phyloP scores from a whole-genome alignment of 2,329 filamentous ascomycete genomes.

The Berkeleyomyces rouxiae region DNA sequence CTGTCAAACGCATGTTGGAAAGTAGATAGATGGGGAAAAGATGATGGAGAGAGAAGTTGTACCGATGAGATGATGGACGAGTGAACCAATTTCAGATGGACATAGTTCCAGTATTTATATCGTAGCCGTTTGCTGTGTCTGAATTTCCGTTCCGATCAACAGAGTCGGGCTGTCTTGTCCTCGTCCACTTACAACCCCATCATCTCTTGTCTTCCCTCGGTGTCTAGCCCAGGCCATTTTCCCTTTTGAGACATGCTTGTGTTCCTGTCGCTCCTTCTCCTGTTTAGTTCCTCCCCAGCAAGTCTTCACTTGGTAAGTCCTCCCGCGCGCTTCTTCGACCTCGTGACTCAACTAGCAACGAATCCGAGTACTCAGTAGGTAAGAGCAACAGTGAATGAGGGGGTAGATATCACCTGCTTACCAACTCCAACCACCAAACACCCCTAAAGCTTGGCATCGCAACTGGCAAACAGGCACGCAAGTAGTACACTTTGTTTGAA shows the following conservation, averaged over 20 bases:
- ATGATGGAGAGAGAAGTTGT: neutral
- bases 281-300: neutral
- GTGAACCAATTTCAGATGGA: no score
- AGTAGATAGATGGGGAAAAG: neutral
- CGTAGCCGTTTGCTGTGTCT: no score
- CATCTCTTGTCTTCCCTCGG: no score
- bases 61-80: no score
- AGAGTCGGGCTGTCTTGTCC: no score
- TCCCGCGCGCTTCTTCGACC: neutral
- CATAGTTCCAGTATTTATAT: no score
- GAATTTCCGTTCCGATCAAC: no score
- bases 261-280: no score
- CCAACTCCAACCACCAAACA: neutral
- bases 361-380: neutral
- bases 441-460: neutral
- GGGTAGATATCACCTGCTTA: neutral
- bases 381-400: neutral
- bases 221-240: no score
- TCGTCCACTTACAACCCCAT: no score
- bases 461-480: neutral
- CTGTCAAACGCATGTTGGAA: constrained; percentile 10
- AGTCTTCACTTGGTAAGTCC: neutral
- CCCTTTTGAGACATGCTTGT: no score
- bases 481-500: neutral
- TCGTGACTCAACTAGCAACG: neutral